Conservation (phyloP, 371 early-diverging fungal species). For the Mucor indicus region DNA sequence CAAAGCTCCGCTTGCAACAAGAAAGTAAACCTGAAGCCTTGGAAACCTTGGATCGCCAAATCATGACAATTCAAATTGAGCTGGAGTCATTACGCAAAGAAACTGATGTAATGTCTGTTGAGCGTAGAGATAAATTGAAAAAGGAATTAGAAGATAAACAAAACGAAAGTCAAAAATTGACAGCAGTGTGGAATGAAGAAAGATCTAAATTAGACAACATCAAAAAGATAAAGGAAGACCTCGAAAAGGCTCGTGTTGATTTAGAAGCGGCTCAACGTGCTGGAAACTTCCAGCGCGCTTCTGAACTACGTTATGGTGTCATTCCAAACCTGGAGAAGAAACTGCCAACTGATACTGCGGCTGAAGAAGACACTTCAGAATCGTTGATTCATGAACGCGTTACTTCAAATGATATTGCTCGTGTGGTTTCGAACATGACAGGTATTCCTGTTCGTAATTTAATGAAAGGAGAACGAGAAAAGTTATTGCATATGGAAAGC, state of each 20-base stretch:
- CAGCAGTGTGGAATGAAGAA: conserved; percentile 71
- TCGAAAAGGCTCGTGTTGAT: conserved; percentile 78
- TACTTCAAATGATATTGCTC: conserved; percentile 82
- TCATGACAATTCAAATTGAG: conserved; percentile 76
- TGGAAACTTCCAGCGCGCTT: conserved; percentile 75
- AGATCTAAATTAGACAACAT: conserved; percentile 68
- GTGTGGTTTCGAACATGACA: conserved; percentile 82
- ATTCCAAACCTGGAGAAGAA: conserved; percentile 83
- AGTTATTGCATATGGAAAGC: conserved; percentile 75
- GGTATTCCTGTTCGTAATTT: conserved; percentile 86
- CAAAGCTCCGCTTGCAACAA: conserved; percentile 75
- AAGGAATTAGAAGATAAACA: conserved; percentile 63
- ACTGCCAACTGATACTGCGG: conserved; percentile 51
- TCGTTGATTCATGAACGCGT: conserved; percentile 83
- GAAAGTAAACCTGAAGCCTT: conserved; percentile 84
- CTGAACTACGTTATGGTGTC: conserved; percentile 82
- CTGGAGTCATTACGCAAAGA: conserved; percentile 75
- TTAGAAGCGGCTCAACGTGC: conserved; percentile 68
- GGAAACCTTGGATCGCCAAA: conserved; percentile 69
- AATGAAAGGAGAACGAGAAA: conserved; percentile 79
- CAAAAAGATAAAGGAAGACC: conserved; percentile 64
- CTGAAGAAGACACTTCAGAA: conserved; percentile 56
- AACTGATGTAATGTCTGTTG: conserved; percentile 66
- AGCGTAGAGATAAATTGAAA: conserved; percentile 67
- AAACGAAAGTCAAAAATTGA: conserved; percentile 59